Percentiles rank a stretch among this genome's conserved stretches.
phyloP scores from a whole-genome alignment of 768 basidiomycete species.

The Infundibulicybe gibba region DNA sequence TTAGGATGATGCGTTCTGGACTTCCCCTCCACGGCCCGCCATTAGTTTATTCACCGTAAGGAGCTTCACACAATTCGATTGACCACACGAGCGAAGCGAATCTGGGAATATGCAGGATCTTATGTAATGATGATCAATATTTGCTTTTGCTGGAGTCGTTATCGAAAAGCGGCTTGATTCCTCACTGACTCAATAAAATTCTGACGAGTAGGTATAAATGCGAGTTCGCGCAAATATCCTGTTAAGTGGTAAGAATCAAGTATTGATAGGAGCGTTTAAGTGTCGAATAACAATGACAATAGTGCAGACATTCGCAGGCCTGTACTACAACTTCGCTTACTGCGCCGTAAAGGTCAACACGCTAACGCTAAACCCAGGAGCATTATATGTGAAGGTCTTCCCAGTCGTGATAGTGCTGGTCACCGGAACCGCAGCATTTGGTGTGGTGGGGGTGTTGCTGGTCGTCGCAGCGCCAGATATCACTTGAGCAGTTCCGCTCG shows the following conservation, averaged over 20 bases:
- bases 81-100: neutral
- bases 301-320: too few relatives aligned
- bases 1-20: constrained; percentile 52
- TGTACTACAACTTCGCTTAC: constrained; percentile 5
- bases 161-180: constrained; percentile 20
- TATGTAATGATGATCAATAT: constrained; percentile 63
- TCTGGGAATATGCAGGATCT: constrained; percentile 70
- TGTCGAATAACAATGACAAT: too few relatives aligned
- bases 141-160: constrained; percentile 37
- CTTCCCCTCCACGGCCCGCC: constrained; percentile 78
- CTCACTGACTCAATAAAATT: too few relatives aligned
- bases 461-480: constrained; percentile 44
- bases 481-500: constrained; percentile 41
- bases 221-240: too few relatives aligned
- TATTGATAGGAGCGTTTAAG: too few relatives aligned
- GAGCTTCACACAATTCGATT: neutral
- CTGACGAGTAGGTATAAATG: too few relatives aligned
- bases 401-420: constrained; percentile 43
- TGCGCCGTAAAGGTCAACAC: constrained; percentile 32
- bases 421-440: constrained; percentile 42
- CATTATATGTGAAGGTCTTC: constrained; percentile 50
- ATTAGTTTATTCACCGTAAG: constrained; percentile 61
- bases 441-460: constrained; percentile 53
- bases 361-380: constrained; percentile 41
- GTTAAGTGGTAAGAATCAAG: too few relatives aligned